A percentile compares a stretch with the other conserved stretches of the same genome.
phyloP scores from a whole-genome alignment of 352 stramenopile species.

The Globisporangium acanthophoron region DNA sequence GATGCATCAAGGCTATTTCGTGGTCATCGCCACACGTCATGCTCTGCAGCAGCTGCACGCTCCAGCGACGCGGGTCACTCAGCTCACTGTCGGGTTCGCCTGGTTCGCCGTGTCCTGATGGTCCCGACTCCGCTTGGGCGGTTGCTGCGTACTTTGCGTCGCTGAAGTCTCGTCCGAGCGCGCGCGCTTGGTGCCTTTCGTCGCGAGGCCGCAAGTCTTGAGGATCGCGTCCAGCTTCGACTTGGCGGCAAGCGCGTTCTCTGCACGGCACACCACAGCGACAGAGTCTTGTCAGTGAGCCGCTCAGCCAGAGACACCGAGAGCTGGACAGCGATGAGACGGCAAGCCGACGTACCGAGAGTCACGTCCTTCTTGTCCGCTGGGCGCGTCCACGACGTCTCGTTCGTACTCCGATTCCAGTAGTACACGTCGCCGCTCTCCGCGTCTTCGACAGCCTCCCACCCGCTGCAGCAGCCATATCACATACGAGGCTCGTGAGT shows the following conservation, averaged over 20 bases:
- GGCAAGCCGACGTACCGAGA: conserved; percentile 28
- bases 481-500: background rate
- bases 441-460: conserved; percentile 56
- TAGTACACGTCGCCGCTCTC: conserved; percentile 57
- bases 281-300: background rate
- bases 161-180: background rate
- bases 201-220: conserved; percentile 25
- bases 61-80: background rate
- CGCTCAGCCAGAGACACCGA: background rate
- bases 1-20: conserved; percentile 1
- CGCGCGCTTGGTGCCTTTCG: background rate
- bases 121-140: conserved; percentile 1
- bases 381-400: conserved; percentile 65
- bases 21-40: background rate
- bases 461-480: conserved; percentile 29
- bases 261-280: conserved; percentile 11
- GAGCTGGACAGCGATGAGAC: background rate
- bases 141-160: background rate
- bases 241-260: conserved; percentile 51
- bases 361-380: conserved; percentile 31
- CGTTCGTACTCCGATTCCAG: conserved; percentile 71
- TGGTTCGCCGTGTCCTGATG: background rate
- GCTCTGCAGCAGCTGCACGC: too few relatives aligned
- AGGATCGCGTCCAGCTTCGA: conserved; percentile 55
- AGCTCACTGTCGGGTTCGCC: background rate